Evolutionary conservation across 148 eudicot genomes (phyloP).

Genomic region (Spergularia marina): DNA sequence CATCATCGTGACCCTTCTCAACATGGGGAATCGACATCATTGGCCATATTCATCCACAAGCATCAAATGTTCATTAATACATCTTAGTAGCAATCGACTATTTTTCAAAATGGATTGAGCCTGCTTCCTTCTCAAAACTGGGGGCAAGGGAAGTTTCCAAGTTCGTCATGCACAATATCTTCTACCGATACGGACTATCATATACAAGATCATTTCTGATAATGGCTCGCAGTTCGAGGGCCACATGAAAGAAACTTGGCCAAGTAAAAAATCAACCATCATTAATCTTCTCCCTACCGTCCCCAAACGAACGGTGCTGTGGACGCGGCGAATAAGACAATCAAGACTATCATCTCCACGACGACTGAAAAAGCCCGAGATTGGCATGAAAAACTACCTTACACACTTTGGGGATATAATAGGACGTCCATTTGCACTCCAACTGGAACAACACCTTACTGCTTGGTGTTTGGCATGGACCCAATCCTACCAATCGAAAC

Average conservation of each 20-base stretch:
- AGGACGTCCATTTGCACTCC: background rate
- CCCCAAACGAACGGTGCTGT: slow-evolving; percentile 1
- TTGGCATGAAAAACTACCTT: slow-evolving; percentile 3
- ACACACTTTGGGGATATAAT: background rate
- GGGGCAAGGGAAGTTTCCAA: too few species aligned
- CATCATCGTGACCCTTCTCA: too few species aligned
- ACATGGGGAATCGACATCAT: too few species aligned
- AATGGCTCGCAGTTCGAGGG: background rate
- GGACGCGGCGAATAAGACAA: slow-evolving; percentile 1
- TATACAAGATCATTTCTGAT: background rate
- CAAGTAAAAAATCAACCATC: background rate
- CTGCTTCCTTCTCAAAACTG: too few species aligned
- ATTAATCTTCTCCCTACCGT: background rate
- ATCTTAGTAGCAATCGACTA: too few species aligned
- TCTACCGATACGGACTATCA: too few species aligned
- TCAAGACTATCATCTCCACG: background rate
- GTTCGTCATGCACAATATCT: too few species aligned
- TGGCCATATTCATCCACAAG: too few species aligned
- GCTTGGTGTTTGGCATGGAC: background rate
- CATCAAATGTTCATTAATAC: too few species aligned
- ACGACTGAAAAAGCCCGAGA: background rate
- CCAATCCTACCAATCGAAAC: background rate
- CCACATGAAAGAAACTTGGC: background rate
- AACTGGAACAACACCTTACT: background rate
- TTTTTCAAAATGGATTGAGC: too few species aligned